Base-by-base conservation (phyloP, 139 green algal genomes). In the Diplosphaera chodatii region DNA sequence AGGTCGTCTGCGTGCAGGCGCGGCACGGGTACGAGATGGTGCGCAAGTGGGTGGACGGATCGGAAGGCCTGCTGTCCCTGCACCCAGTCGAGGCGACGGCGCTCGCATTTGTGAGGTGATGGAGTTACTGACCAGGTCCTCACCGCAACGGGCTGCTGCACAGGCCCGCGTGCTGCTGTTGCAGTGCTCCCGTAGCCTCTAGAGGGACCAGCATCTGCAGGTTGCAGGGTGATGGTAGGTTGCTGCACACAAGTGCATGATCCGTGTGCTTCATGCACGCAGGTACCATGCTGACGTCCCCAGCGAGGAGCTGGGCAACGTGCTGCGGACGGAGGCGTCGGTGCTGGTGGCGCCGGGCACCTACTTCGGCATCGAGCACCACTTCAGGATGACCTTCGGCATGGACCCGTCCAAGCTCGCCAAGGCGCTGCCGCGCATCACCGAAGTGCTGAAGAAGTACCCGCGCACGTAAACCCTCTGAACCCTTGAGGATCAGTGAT, bases 361-460 rank as follows among this genome's bases (percentile, higher is more conserved):
- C 20, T 32, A 69, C 30, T 69, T 69, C 32, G 64, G 64, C 13
- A 21, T 69, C 16, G 64, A 69, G 31, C 64, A 69, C 31, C 64
- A 69, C 64, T 28, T 69, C 25, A 31, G 64, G 16, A n/a, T 69
- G 31, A 69, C 64, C 16, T 37, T 55, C 28, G 64, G 64, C 31
- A n/a, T 69, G 64, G 64, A 69, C 13, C 31, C 64, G 3, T 16
- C 33, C 1, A 22, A 55, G 18, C 64, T 69, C 16, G 31, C 32
- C 30, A 16, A 31, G 0, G 64, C 64, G 16, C 31, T 69, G 15
- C 1, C 55, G 64, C 31, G 32, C 64, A 55, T 69, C 31, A 55
- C 16, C 32, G 15, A 0, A 25, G 64, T 55, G 18, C 64, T 69
- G 31, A 1, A 32, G 55, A 21, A 2, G 23, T 18, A n/a, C 10